These are phyloP conservation scores for Kwoniella sp. DNA, from an alignment of 768 basidiomycete species.

Conservation along the genomic window DNA sequence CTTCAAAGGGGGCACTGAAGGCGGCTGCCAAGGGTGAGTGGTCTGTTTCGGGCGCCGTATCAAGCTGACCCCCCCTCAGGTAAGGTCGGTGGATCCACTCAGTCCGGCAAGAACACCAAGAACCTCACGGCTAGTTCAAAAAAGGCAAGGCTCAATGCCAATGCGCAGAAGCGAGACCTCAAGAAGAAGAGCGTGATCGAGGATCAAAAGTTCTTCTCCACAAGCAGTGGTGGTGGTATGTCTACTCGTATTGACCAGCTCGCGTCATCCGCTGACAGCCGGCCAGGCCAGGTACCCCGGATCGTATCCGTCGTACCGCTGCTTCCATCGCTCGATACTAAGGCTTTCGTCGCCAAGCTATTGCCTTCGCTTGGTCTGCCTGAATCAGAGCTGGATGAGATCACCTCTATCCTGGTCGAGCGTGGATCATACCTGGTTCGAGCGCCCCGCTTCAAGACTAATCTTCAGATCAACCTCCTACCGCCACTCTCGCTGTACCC, in stretches of 20 bases:
- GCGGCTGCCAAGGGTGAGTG: conserved; percentile 73
- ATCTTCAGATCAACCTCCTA: conserved; percentile 77
- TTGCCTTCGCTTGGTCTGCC: conserved; percentile 60
- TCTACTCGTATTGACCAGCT: not conserved
- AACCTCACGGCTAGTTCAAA: conserved; percentile 49
- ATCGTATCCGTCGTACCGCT: conserved; percentile 86
- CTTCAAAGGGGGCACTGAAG: conserved; percentile 76
- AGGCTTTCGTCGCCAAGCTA: conserved; percentile 58
- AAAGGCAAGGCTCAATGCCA: conserved; percentile 42
- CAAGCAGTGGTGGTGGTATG: conserved; percentile 37
- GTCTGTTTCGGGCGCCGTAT: not conserved
- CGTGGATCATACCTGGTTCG: conserved; percentile 52
- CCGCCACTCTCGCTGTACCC: conserved; percentile 68
- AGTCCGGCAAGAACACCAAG: conserved; percentile 50
- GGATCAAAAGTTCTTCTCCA: conserved; percentile 61
- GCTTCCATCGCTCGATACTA: conserved; percentile 61
- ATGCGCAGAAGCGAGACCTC: conserved; percentile 62
- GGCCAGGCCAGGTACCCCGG: conserved; percentile 61
- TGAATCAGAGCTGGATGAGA: conserved; percentile 50
- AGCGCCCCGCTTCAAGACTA: conserved; percentile 84
- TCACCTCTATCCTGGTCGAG: conserved; percentile 9
- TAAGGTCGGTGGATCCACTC: conserved; percentile 55
- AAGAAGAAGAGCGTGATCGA: conserved; percentile 82
- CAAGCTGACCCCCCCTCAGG: conserved; percentile 7
- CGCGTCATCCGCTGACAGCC: conserved; percentile 47